These are phyloP conservation scores for Pezicula radicicola DNA, from an alignment of 2,329 filamentous ascomycete species.

Conservation along the genomic window DNA sequence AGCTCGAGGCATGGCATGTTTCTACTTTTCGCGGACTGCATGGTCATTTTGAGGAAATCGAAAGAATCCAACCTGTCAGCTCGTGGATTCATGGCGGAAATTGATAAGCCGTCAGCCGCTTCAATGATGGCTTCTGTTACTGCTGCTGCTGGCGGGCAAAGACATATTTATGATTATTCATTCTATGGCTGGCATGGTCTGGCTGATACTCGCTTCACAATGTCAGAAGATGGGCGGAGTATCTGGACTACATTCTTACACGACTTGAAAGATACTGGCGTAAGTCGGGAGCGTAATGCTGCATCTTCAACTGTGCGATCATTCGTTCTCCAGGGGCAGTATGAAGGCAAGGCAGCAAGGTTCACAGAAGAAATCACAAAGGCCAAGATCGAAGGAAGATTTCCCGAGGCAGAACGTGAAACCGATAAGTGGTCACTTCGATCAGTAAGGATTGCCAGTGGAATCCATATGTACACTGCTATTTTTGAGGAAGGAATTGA, in stretches of 20 bases:
- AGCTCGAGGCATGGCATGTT: conserved; percentile 62
- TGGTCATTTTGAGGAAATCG: conserved; percentile 74
- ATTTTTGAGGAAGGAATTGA: conserved; percentile 69
- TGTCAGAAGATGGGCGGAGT: conserved; percentile 61
- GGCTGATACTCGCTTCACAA: conserved; percentile 69
- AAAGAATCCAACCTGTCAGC: conserved; percentile 62
- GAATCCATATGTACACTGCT: conserved; percentile 59
- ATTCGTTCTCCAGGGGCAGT: conserved; percentile 70
- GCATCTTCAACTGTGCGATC: conserved; percentile 59
- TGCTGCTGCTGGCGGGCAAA: conserved; percentile 57
- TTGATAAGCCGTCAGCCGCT: conserved; percentile 74
- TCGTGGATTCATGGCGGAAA: conserved; percentile 75
- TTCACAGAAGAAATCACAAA: conserved; percentile 84
- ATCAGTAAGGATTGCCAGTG: conserved; percentile 59
- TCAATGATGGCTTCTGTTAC: conserved; percentile 62
- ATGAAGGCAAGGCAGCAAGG: conserved; percentile 73
- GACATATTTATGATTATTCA: conserved; percentile 62
- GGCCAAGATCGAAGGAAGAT: conserved; percentile 81
- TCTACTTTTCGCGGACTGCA: conserved; percentile 78
- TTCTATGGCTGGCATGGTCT: conserved; percentile 73
- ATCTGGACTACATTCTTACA: conserved; percentile 66
- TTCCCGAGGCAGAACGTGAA: conserved; percentile 80
- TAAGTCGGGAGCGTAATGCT: conserved; percentile 43
- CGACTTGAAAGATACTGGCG: conserved; percentile 54
- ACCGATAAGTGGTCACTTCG: conserved; percentile 77